Evolutionary conservation across 2,329 filamentous ascomycete species (phyloP), one percentile per base, ranked within the genome.

Genomic region (Ophiostoma tasmaniense): DNA sequence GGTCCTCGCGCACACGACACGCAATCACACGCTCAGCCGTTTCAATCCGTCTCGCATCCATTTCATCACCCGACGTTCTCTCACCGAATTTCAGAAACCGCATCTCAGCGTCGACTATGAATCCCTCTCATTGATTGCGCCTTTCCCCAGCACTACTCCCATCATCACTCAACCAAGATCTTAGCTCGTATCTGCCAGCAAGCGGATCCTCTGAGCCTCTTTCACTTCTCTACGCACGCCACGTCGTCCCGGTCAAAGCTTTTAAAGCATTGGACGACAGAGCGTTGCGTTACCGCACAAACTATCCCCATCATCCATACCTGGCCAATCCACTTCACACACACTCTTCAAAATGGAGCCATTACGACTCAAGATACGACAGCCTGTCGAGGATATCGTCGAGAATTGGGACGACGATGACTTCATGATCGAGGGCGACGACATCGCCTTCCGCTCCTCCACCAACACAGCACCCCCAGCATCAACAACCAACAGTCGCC

Each of bases 371-470:
- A 86, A 85, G 76, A 79, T 80, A 59, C 80, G 83, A 68, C 80
- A 80, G 71, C 81, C 86, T 65, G 83, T 85, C 74, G 83, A 85
- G 76, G 85, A 87, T 70, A 80, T 82, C 22, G 84, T 93, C 72
- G 91, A 94, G 78, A 89, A 86, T 78, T 95, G 90, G 87, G 90
- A 93, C 75, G 88, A 93, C 76, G 90, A 90, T 74, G 88, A 90
- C 78, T 89, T 92, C 75, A 81, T 89, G 73, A 87, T 91, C 74
- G 89, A 90, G 25, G 84, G 84, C 68, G 88, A 91, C 73, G 82
- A 91, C 79, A 79, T 90, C 73, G 83, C 81, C 68, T 85, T 89
- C 72, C 81, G 83, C 74, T 85, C 82, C 76, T 82, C 83, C 35
- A 80, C 81, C 45, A 72, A 71, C 28, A 80, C 79, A 50, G 75